Conservation (phyloP, 495 filamentous ascomycete genomes). For the Penicillium turbatum region DNA sequence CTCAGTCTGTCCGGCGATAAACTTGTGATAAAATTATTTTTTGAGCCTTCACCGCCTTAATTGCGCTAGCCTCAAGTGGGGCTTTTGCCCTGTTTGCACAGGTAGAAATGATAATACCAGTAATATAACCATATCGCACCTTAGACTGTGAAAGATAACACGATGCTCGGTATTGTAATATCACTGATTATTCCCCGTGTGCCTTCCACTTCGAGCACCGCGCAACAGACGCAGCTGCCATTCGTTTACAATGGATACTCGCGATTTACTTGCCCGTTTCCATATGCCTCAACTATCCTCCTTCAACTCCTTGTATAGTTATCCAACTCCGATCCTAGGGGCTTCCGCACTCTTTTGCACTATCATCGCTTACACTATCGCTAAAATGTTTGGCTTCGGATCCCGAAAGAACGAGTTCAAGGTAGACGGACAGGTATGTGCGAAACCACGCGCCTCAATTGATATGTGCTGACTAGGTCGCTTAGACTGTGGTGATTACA, state of each 20-base stretch:
- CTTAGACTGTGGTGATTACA: slow-evolving; percentile 78
- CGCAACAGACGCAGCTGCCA: slow-evolving; percentile 8
- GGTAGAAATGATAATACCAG: slow-evolving; percentile 12
- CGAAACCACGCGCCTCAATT: neutral
- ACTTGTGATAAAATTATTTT: slow-evolving; percentile 38
- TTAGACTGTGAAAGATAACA: neutral
- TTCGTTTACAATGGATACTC: slow-evolving; percentile 1
- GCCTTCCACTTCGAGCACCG: slow-evolving; percentile 9
- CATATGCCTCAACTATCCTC: slow-evolving; percentile 31
- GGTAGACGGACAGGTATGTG: slow-evolving; percentile 71
- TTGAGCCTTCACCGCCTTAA: slow-evolving; percentile 33
- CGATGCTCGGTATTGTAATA: neutral
- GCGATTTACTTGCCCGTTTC: slow-evolving; percentile 15
- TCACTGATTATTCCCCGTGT: neutral
- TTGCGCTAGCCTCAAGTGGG: slow-evolving; percentile 14
- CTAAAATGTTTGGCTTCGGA: slow-evolving; percentile 63
- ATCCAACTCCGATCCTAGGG: slow-evolving; percentile 29
- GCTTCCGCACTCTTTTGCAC: slow-evolving; percentile 45
- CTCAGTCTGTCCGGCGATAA: slow-evolving; percentile 4
- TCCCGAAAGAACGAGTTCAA: slow-evolving; percentile 67
- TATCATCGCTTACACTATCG: slow-evolving; percentile 39
- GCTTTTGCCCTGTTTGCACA: slow-evolving; percentile 24
- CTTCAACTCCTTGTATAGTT: slow-evolving; percentile 22
- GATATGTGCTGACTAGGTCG: slow-evolving; percentile 12
- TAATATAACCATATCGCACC: slow-evolving; percentile 5